A percentile compares a stretch with the other conserved stretches of the same genome.
Evolutionary conservation across 2,329 filamentous ascomycete species (phyloP).

Genomic region (Chrysoporthe austroafricana): DNA sequence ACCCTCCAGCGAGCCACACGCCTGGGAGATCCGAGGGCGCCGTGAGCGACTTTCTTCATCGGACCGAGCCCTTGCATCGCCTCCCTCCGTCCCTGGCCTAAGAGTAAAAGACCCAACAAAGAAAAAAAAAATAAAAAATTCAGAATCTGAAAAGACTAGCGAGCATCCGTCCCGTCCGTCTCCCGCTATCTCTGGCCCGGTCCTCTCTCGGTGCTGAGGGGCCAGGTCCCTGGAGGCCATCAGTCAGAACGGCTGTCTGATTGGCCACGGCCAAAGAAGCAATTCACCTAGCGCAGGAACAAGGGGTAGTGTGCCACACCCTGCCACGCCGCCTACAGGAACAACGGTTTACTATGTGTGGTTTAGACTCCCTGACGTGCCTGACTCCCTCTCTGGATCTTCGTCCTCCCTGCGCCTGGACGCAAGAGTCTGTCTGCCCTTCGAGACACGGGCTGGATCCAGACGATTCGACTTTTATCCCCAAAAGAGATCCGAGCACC

Average conservation of each 20-base stretch:
- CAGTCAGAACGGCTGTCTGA: not conserved
- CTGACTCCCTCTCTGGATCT: not conserved
- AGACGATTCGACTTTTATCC: not conserved
- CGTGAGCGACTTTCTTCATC: not conserved
- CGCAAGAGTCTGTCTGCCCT: not conserved
- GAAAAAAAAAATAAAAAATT: not conserved
- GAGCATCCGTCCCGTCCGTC: not conserved
- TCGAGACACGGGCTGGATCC: not conserved
- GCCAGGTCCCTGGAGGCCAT: not conserved
- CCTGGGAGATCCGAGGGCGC: not conserved
- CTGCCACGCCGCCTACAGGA: not conserved
- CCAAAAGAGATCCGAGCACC: not conserved
- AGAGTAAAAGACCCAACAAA: not conserved
- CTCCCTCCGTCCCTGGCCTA: not conserved
- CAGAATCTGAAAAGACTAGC: not conserved
- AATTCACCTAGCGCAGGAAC: conserved; percentile 15
- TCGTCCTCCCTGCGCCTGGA: not conserved
- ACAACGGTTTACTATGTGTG: not conserved
- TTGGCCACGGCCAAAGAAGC: not conserved
- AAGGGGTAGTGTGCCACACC: conserved; percentile 13
- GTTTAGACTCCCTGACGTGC: not conserved
- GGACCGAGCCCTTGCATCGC: not conserved
- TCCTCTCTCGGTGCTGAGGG: not conserved
- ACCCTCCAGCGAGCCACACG: too few species aligned
- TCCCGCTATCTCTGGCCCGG: not conserved